These are phyloP conservation scores for Cymodocea nodosa DNA, from an alignment of 116 monocot species.

Conservation along the genomic window DNA sequence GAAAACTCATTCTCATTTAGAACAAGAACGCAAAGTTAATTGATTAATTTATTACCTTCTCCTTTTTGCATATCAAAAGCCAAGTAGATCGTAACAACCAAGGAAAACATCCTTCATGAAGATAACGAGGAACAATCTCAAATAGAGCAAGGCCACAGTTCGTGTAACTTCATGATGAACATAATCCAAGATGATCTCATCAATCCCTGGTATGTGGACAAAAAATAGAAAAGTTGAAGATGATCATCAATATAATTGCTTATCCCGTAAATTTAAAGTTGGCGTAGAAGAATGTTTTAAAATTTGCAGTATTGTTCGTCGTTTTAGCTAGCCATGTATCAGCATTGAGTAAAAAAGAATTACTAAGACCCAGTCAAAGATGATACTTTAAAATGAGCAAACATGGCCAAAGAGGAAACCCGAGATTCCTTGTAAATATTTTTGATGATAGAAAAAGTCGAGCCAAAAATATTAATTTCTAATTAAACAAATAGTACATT, in stretches of 20 bases:
- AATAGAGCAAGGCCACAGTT: constrained; percentile 8
- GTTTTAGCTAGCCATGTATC: no score
- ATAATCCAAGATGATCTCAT: constrained; percentile 12
- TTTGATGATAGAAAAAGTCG: no score
- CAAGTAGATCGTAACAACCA: constrained; percentile 6
- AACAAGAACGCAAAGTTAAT: background rate
- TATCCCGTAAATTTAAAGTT: background rate
- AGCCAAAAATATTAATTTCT: background rate
- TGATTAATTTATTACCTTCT: background rate
- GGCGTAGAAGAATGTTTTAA: background rate
- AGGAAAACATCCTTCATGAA: constrained; percentile 13
- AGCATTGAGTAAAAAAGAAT: no score
- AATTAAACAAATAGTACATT: background rate
- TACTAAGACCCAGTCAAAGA: no score
- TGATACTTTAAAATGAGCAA: no score
- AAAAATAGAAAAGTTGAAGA: background rate
- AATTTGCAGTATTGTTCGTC: no score
- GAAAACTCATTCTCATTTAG: no score
- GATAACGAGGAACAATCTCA: constrained; percentile 10
- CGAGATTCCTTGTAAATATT: no score
- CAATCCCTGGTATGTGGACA: constrained; percentile 2
- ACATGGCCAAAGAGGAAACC: no score
- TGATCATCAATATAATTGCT: background rate
- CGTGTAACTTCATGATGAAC: constrained; percentile 11
- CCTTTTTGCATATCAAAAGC: background rate